Conservation (phyloP, 805 yeast species). For the Starmerella stigmatis region DNA sequence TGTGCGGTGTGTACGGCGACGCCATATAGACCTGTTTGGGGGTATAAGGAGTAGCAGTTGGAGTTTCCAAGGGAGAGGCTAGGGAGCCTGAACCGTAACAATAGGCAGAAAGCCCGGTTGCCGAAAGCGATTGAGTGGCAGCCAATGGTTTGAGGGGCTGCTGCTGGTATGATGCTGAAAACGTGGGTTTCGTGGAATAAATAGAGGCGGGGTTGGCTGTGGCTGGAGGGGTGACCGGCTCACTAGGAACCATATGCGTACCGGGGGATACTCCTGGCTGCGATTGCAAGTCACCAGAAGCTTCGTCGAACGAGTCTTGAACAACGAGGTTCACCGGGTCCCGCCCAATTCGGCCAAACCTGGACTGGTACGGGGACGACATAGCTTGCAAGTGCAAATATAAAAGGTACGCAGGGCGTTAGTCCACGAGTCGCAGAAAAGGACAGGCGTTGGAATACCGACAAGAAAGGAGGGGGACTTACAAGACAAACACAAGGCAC, state of each 20-base stretch:
- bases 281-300: neutral
- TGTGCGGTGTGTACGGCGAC: neutral
- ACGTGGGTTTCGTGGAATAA: constrained; percentile 6
- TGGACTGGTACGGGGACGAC: constrained; percentile 8
- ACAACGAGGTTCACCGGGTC: neutral
- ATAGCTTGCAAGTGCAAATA: neutral
- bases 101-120: neutral
- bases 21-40: constrained; percentile 1
- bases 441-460: neutral
- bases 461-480: neutral
- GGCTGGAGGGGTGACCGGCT: constrained; percentile 20
- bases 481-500: no score
- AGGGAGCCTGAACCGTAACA: neutral
- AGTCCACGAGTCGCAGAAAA: neutral
- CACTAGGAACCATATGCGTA: neutral
- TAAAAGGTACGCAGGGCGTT: no score
- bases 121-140: neutral
- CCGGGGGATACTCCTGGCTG: neutral
- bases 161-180: neutral
- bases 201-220: constrained; percentile 1
- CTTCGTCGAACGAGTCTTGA: neutral
- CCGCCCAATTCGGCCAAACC: constrained; percentile 1
- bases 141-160: neutral
- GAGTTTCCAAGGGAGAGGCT: constrained; percentile 3
- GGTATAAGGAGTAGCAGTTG: neutral